Evolutionary conservation across 2,329 filamentous ascomycete species (phyloP).

Genomic region (Xylaria arbuscula): DNA sequence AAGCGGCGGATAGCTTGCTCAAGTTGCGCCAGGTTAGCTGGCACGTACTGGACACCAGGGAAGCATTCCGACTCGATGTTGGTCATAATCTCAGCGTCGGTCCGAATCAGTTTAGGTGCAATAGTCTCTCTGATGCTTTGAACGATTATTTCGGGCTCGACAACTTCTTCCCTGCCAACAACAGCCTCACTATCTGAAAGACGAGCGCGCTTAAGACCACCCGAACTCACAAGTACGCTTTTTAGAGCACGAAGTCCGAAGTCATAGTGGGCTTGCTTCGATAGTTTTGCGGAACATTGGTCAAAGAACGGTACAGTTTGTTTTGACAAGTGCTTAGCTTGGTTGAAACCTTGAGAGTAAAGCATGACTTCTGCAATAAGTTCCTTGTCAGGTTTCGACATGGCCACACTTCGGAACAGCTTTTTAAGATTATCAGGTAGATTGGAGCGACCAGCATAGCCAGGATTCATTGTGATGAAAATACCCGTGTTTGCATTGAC

Average conservation of each 20-base stretch:
- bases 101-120: constrained; percentile 93
- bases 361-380: constrained; percentile 99
- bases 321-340: constrained; percentile 92
- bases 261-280: constrained; percentile 98
- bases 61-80: constrained; percentile 87
- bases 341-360: constrained; percentile 98
- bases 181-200: constrained; percentile 68
- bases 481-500: constrained; percentile 96
- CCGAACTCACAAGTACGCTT: constrained; percentile 97
- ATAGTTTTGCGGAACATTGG: constrained; percentile 80
- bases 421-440: constrained; percentile 99
- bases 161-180: constrained; percentile 73
- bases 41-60: constrained; percentile 91
- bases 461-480: constrained; percentile 99
- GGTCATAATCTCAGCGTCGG: constrained; percentile 89
- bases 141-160: constrained; percentile 97
- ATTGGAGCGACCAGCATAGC: constrained; percentile 97
- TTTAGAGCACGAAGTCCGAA: constrained; percentile 98
- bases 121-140: constrained; percentile 99
- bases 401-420: constrained; percentile 97
- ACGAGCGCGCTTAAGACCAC: constrained; percentile 89
- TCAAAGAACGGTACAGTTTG: constrained; percentile 99
- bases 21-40: constrained; percentile 83
- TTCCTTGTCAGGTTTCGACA: constrained; percentile 99
- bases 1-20: constrained; percentile 84